A percentile compares a stretch with the other conserved stretches of the same genome.
Conservation (phyloP, 805 yeast genomes). For the Monosporozyma siamensis region DNA sequence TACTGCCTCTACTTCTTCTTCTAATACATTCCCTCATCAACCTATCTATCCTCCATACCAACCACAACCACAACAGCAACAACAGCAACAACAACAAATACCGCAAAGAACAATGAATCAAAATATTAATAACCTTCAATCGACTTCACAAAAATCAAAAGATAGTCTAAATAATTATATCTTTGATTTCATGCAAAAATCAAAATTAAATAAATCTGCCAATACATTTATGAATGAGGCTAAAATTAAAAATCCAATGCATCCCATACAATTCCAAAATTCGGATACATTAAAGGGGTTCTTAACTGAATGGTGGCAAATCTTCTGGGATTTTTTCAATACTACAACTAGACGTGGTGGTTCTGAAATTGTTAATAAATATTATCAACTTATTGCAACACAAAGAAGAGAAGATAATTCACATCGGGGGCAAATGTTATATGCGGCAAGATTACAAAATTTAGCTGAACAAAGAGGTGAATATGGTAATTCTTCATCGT, state of each 20-base stretch:
- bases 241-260: constrained; percentile 38
- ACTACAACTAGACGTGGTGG: constrained; percentile 63
- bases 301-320: constrained; percentile 90
- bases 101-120: background rate
- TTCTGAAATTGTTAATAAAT: constrained; percentile 56
- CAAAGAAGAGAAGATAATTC: constrained; percentile 51
- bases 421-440: constrained; percentile 34
- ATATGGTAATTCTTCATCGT: constrained; percentile 24
- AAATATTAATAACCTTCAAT: background rate
- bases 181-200: constrained; percentile 74
- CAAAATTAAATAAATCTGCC: constrained; percentile 64
- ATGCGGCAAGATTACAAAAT: constrained; percentile 38
- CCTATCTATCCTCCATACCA: background rate
- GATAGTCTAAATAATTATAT: constrained; percentile 54
- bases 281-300: constrained; percentile 81
- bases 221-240: constrained; percentile 66
- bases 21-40: background rate
- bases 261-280: constrained; percentile 1
- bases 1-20: no score
- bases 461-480: constrained; percentile 33
- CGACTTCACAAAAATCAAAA: constrained; percentile 1
- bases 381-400: constrained; percentile 53
- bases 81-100: background rate
- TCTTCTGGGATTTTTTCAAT: constrained; percentile 87
- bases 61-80: background rate